Evolutionary conservation across 2,329 filamentous ascomycete genomes (phyloP).

Genomic region (Penicillium brevicompactum): DNA sequence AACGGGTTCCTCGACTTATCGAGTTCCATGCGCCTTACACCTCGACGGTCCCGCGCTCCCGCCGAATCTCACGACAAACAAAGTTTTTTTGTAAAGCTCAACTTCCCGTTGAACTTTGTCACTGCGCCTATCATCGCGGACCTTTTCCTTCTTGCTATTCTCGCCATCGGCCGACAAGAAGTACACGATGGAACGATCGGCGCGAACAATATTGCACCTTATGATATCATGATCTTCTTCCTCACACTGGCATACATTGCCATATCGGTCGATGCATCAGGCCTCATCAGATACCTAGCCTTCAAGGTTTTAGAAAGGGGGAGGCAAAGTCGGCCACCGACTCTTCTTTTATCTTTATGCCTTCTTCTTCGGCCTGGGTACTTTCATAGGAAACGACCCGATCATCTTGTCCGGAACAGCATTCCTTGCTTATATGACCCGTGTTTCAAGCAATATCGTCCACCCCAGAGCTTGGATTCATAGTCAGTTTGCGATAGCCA

Average conservation of each 20-base stretch:
- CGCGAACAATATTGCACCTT: constrained; percentile 65
- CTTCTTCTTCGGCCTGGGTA: constrained; percentile 70
- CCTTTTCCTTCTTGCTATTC: constrained; percentile 69
- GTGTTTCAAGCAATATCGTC: constrained; percentile 71
- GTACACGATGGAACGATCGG: constrained; percentile 70
- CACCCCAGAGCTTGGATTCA: constrained; percentile 74
- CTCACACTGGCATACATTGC: constrained; percentile 74
- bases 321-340: constrained; percentile 66
- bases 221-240: constrained; percentile 77
- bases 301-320: constrained; percentile 70
- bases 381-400: constrained; percentile 73
- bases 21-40: constrained; percentile 55
- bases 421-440: constrained; percentile 76
- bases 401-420: constrained; percentile 74
- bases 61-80: constrained; percentile 27
- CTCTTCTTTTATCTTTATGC: constrained; percentile 73
- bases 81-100: constrained; percentile 52
- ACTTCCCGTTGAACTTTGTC: constrained; percentile 69
- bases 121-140: constrained; percentile 72
- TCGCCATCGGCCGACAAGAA: constrained; percentile 67
- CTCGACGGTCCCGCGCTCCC: constrained; percentile 37
- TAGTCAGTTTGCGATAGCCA: constrained; percentile 71
- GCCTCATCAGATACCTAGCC: constrained; percentile 69
- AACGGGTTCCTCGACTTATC: constrained; percentile 50
- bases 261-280: constrained; percentile 75